phyloP scores from a whole-genome alignment of 768 basidiomycete genomes.

The Boletales sp. region DNA sequence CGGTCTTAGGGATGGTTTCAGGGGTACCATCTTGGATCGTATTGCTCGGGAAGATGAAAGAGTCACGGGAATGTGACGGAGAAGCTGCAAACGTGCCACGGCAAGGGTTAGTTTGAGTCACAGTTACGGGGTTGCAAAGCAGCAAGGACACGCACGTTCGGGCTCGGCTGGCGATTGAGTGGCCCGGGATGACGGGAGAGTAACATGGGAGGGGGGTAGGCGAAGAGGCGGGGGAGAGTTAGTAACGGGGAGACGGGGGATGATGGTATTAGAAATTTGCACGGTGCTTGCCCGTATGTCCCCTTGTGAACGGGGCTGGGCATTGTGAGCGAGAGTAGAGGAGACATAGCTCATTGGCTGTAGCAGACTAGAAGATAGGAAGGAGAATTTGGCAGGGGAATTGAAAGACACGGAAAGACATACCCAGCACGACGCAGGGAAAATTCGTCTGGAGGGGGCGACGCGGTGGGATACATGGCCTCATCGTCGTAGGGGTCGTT shows the following conservation, averaged over 20 bases:
- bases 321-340: conserved; percentile 19
- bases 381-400: neutral
- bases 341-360: conserved; percentile 49
- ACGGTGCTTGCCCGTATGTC: conserved; percentile 66
- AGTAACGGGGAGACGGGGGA: conserved; percentile 17
- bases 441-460: conserved; percentile 34
- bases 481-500: conserved; percentile 8
- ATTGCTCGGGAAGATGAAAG: conserved; percentile 39
- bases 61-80: conserved; percentile 27
- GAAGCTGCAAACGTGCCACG: conserved; percentile 24
- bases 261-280: conserved; percentile 51
- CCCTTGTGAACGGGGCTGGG: conserved; percentile 51
- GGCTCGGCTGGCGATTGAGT: conserved; percentile 10
- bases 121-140: conserved; percentile 4
- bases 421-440: conserved; percentile 55
- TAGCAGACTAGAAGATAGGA: conserved; percentile 43
- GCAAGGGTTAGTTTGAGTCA: conserved; percentile 6
- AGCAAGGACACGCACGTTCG: conserved; percentile 22
- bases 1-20: conserved; percentile 18
- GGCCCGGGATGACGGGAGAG: conserved; percentile 1
- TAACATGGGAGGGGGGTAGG: neutral
- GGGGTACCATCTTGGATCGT: conserved; percentile 22
- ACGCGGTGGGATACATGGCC: conserved; percentile 11
- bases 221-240: conserved; percentile 2
- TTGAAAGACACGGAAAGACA: conserved; percentile 19